Percentiles rank a stretch among this genome's conserved stretches.
Conservation (phyloP, 495 filamentous ascomycete species). For the Penicillium atrosanguineum region DNA sequence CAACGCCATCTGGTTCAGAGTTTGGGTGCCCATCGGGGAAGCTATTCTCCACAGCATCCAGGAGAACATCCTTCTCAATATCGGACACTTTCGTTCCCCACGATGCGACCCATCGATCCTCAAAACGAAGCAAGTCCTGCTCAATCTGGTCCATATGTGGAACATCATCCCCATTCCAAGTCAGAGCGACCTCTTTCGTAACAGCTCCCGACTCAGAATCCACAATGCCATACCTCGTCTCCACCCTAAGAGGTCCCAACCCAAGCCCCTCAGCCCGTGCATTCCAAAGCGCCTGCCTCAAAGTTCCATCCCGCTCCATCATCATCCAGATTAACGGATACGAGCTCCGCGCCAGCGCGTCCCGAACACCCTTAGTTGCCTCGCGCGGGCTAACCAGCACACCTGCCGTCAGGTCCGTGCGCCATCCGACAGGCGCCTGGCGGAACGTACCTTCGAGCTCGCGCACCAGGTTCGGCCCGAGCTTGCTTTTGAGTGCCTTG, state of each 20-base stretch:
- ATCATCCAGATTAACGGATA: conserved; percentile 64
- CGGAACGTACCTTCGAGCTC: conserved; percentile 83
- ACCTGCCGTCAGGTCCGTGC: conserved; percentile 57
- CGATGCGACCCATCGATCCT: conserved; percentile 32
- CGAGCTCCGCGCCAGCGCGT: conserved; percentile 62
- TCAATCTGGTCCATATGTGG: conserved; percentile 40
- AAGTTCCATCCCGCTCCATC: conserved; percentile 38
- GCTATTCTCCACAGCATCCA: conserved; percentile 33
- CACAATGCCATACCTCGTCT: conserved; percentile 44
- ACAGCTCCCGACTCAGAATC: conserved; percentile 11
- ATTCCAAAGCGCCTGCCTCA: conserved; percentile 45
- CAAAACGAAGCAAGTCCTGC: conserved; percentile 18
- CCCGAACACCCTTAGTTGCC: conserved; percentile 58
- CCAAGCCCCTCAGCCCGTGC: conserved; percentile 58
- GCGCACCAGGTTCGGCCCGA: conserved; percentile 65
- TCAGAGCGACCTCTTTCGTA: conserved; percentile 45
- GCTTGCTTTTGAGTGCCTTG: conserved; percentile 59
- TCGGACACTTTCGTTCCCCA: conserved; percentile 26
- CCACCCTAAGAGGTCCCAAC: conserved; percentile 61
- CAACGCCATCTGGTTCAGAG: conserved; percentile 4
- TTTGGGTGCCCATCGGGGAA: conserved; percentile 26
- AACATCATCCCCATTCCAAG: conserved; percentile 56
- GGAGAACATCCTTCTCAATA: conserved; percentile 22
- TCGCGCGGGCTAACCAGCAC: conserved; percentile 57
- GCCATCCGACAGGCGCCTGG: conserved; percentile 67